Base-by-base conservation (phyloP, 208 protist genomes). In the Trypanosoma lewisi region DNA sequence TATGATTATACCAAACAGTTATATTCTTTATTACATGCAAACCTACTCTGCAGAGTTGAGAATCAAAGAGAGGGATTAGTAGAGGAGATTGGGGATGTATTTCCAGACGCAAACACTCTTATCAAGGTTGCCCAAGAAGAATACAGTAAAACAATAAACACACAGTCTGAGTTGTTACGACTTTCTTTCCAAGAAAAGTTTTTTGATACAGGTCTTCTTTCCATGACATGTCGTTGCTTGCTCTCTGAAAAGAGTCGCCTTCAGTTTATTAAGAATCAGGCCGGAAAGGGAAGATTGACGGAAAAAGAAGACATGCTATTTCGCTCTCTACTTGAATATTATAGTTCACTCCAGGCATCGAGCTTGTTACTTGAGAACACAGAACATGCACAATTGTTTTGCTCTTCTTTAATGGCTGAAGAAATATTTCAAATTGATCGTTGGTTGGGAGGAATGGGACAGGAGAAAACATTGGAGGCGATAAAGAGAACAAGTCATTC, bases 181-280 rank as follows among this genome's bases (percentile, higher is more conserved):
- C 65, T 85, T 42, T 62, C 78, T 41, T 72, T 85, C 53, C 70
- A 76, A 48, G 68, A 75, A 28, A 59, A 62, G 49, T 72, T 73
- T 45, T 75, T 74, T 68, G 55, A 73, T 9, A 76, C 70, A 19
- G 71, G 57, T 28, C 74, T 91, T 39, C 77, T 86, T 33, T 73
- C 67, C 4, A 82, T 68, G 63, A 89, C 80, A 37, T 85, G 81
- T 50, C 78, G 75, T 36, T 93, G 87, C 61, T 85, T 93, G 52
- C 66, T 93, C 37, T 78, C 70, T n/a, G 76, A 80, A 53, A 53
- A 71, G 33, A 62, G 64, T 23, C 75, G 78, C 21, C 63, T 89
- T 44, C 50, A 34, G 25, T 93, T 88, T 66, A 59, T 93, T 16
- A 78, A 83, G 62, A 68, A 63, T 44, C 67, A 80, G 7, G 67